Conservation (phyloP, 192 early-diverging fungal genomes). For the Allomyces arbusculus region DNA sequence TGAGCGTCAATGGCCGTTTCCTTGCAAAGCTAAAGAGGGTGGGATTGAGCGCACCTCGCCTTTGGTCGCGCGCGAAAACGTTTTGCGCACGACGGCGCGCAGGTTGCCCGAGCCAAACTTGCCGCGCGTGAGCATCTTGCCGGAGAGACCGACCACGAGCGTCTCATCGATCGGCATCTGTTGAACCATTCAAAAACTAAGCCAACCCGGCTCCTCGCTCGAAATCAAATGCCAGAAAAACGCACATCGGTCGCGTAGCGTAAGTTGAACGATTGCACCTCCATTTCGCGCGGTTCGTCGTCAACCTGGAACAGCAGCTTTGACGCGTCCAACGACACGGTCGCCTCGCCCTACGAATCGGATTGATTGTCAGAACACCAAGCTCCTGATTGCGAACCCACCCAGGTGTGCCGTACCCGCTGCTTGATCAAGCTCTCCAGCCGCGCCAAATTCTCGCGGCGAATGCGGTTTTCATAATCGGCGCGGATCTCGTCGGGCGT, state of each 20-base stretch:
- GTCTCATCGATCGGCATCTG: background rate
- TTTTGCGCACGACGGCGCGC: background rate
- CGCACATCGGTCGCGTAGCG: background rate
- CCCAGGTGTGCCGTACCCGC: background rate
- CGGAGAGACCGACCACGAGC: background rate
- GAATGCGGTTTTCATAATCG: background rate
- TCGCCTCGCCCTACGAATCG: background rate
- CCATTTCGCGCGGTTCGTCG: background rate
- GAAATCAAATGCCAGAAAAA: background rate
- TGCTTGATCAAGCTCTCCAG: background rate
- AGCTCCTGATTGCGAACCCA: too few relatives aligned
- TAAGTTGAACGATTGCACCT: background rate
- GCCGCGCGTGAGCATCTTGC: background rate
- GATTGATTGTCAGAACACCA: too few relatives aligned
- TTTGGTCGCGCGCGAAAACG: background rate
- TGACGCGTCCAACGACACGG: background rate
- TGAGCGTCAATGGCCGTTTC: too few relatives aligned
- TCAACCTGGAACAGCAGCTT: too few relatives aligned
- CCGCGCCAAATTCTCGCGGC: background rate
- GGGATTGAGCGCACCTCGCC: background rate
- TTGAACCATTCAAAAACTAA: background rate
- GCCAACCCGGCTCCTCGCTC: too few relatives aligned
- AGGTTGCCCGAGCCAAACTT: background rate
- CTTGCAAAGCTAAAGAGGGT: too few relatives aligned
- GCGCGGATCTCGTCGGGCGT: conserved; percentile 2